Evolutionary conservation across 352 stramenopile genomes (phyloP), one percentile per base, ranked within the genome.

Genomic region (Nothophytophthora sp.): DNA sequence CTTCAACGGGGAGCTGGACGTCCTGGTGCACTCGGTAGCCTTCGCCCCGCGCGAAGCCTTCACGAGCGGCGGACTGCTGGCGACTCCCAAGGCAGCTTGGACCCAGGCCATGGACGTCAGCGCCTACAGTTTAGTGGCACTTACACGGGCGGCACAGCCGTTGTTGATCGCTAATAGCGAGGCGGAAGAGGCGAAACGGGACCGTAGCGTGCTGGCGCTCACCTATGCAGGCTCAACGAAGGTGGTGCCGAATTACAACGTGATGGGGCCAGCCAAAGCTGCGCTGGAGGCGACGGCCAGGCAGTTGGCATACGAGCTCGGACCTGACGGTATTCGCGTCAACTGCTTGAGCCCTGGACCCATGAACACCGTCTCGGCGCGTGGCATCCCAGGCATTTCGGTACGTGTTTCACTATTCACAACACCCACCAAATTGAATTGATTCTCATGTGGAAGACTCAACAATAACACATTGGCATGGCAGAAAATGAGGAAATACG

Each of bases 231-330:
- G 92, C 7, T 81, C 90, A 0, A 73, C 46, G 23, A 81, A 85
- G 63, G 86, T 95, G 29, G 76, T 97, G 32, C 89, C 85, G 11
- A 90, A 81, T 40, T 98, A 98, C 71, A 92, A 96, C 53, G 67
- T 93, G 15, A 98, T 98, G 92, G 92, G 92, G 5, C 89, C 89
- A 5, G 88, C 86, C 15, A 97, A 98, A 52, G 92, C 89, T 25
- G 83, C 86, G 7, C 71, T 97, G 5, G 92, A 97, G 53, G 81
- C 85, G 5, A 88, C 80, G 12, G 67, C 89, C 18, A 69, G 90
- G 22, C 83, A 90, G 25, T 63, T 98, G 4, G 92, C 92, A 18
- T 71, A 79, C 25, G 91, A 97, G 34, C 64, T 96, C 2, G 81
- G 83, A 11, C 59, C 64, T 0, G 55, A 86, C 15, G 72, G 82